Conservation (phyloP, 805 yeast species). For the Saccharomycopsis sp. region DNA sequence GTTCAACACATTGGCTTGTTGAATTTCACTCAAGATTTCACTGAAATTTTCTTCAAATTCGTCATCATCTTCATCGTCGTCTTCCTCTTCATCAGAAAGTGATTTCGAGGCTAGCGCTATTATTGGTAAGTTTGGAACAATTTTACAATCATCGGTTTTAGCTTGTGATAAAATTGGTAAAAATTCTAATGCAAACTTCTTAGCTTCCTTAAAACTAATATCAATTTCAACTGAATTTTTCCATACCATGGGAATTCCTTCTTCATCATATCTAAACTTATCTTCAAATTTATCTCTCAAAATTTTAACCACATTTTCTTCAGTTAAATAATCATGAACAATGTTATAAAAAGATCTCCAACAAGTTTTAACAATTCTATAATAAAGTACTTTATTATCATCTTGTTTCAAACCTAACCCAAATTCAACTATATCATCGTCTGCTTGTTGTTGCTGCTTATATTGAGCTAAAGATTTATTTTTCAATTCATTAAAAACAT, state of each 20-base stretch:
- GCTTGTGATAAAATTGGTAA: conserved; percentile 59
- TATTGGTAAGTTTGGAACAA: conserved; percentile 52
- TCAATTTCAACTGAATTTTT: conserved; percentile 69
- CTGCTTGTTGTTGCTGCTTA: conserved; percentile 17
- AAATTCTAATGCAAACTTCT: conserved; percentile 45
- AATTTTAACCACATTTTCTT: conserved; percentile 57
- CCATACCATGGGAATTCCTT: conserved; percentile 80
- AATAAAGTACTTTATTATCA: conserved; percentile 35
- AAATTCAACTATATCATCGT: conserved; percentile 53
- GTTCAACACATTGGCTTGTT: conserved; percentile 47
- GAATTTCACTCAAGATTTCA: conserved; percentile 45
- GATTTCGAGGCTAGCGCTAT: conserved; percentile 27
- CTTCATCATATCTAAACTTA: conserved; percentile 71
- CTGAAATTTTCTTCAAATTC: conserved; percentile 19
- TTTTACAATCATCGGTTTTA: conserved; percentile 43
- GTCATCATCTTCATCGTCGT: conserved; percentile 24
- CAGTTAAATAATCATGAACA: conserved; percentile 54
- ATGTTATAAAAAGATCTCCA: conserved; percentile 61
- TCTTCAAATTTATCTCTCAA: conserved; percentile 80
- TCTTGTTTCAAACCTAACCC: conserved; percentile 50
- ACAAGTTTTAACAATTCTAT: conserved; percentile 43
- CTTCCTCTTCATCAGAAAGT: conserved; percentile 36
- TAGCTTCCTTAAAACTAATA: conserved; percentile 51
- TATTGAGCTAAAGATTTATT: conserved; percentile 29
- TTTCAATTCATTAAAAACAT: conserved; percentile 35